Base-by-base conservation (phyloP, 2,329 filamentous ascomycete species). In the Hypocreales sp. region DNA sequence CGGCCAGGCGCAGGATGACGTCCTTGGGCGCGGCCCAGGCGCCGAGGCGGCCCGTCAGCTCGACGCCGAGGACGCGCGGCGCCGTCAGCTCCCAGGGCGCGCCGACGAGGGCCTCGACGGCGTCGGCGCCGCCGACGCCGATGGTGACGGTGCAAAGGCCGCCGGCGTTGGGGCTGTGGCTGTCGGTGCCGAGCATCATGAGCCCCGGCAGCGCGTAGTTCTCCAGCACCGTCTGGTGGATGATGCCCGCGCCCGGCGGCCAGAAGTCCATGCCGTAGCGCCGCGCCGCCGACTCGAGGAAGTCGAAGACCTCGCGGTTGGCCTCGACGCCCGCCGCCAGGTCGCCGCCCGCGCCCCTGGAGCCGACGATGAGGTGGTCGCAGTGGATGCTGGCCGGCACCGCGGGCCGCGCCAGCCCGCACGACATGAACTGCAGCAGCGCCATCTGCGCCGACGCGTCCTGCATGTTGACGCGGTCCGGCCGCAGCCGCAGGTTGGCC, bases 391-490 rank as follows among this genome's bases (percentile, higher is more conserved):
- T 94, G 26, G 90, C 87, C 8, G 90, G 90, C 26, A 98, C 87
- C 8, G 86, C 86, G 3, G 90, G 93, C 33, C 73, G 73, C 16
- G 79, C 79, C 29, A 98, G 67, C 30, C 83, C 81, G 55, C 90
- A 98, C 16, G 81, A 82, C 87, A 98, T 98, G 66, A 98, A 98
- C 57, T 98, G 90, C 42, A 98, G 61, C 38, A 98, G 62, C 2
- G 90, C 90, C 90, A 98, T 98, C 60, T 98, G 90, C 5, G 90
- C 90, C 17, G 83, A 93, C 10, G 90, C 90, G 61, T 98, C 90
- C 58, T 98, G 90, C 90, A 98, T 98, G 38, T 92, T 92, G 41
- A 95, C 90, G 28, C 90, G 73, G 53, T 98, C 90, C 14, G 90
- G 90, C 56, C 93, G 93, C 53, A 98, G 78, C 62, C 92, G 92